phyloP scores from a whole-genome alignment of 345 rosid species.

The Citrus hindsii region DNA sequence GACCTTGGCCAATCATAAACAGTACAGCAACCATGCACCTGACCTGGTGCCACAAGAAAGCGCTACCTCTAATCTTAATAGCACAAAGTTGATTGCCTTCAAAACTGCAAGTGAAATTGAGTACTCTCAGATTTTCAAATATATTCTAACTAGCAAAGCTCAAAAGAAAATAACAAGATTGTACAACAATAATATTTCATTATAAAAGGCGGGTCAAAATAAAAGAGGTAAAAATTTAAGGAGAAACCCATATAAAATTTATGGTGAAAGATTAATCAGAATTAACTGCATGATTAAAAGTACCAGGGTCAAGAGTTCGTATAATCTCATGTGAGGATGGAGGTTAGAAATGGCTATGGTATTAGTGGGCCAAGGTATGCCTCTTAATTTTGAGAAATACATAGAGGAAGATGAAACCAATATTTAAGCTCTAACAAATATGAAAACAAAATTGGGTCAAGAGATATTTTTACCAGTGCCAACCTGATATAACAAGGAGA shows the following conservation, averaged over 20 bases:
- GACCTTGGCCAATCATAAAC: slow-evolving; percentile 84
- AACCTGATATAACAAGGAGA: slow-evolving; percentile 67
- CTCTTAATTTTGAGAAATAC: background rate
- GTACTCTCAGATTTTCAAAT: background rate
- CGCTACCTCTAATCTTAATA: slow-evolving; percentile 76
- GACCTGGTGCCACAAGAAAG: slow-evolving; percentile 95
- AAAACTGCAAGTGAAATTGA: slow-evolving; percentile 38
- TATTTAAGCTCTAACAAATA: background rate
- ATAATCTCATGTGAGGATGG: background rate
- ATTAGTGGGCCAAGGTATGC: background rate
- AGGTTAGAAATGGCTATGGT: background rate
- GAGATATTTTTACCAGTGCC: slow-evolving; percentile 21
- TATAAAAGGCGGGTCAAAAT: background rate
- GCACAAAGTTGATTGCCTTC: slow-evolving; percentile 63
- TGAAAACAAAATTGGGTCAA: background rate
- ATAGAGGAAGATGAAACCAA: too few species aligned
- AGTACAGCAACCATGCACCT: slow-evolving; percentile 90
- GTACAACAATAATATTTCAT: background rate
- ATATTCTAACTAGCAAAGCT: slow-evolving; percentile 7
- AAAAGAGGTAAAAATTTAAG: background rate
- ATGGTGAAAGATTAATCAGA: background rate
- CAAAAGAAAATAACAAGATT: background rate
- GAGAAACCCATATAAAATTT: background rate
- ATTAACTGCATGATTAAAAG: background rate
- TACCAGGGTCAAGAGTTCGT: background rate